Evolutionary conservation across 495 filamentous ascomycete species (phyloP), one percentile per base, ranked within the genome.

Genomic region (Hypoxylon perforatum): DNA sequence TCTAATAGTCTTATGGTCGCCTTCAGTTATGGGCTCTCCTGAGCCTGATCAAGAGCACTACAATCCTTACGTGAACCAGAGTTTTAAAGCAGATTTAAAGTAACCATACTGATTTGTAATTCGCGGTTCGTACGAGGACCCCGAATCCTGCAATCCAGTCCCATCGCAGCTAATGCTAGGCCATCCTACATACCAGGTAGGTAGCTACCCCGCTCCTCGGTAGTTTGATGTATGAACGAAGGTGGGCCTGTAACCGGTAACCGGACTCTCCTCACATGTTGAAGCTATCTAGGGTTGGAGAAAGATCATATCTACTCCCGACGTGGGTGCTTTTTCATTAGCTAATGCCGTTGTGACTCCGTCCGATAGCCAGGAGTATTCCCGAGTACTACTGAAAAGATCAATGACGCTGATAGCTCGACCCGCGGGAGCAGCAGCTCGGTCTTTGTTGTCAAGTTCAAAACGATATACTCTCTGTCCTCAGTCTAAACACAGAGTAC

Each of bases 191-290:
- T 35, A 35, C 4, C 36, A 3, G 11, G 3, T 39, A n/a, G n/a
- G n/a, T n/a, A 57, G 41, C 64, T 67, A 67, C 64, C 64, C 64
- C 64, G 64, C 64, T 62, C 64, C n/a, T 67, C 64, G 64, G 64
- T 67, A 67, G 51, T 51, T 53, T 67, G 15, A 38, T 35, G 39
- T 57, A 41, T 28, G 2, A 55, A 35, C 56, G 56, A 44, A 22
- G 50, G 51, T 44, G 57, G 57, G 51, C n/a, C n/a, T n/a, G n/a
- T n/a, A 51, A 5, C 19, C 52, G 30, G 52, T 47, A 18, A 41
- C 39, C 22, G 21, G 41, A 14, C 46, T 57, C 57, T 61, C 63
- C 52, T 67, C 63, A 36, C 44, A 5, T 39, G 19, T 23, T 3
- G 41, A 41, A 15, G 3, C 36, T 36, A 30, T 30, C 47, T n/a